These are phyloP conservation scores for Begonia masoniana DNA, from an alignment of 306 rosid genomes.

Conservation along the genomic window DNA sequence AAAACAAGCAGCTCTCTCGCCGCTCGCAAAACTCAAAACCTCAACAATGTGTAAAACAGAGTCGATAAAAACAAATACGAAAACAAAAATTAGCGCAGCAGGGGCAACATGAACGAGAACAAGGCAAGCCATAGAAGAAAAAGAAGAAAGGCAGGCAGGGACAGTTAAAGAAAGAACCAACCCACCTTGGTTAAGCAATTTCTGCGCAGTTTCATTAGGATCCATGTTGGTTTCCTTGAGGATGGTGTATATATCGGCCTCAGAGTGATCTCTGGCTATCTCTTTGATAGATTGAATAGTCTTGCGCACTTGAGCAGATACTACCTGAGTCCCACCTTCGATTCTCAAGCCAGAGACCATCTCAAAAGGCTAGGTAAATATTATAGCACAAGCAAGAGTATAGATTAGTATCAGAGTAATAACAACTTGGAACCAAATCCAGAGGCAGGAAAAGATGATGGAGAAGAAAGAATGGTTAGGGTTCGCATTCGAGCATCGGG, in stretches of 20 bases:
- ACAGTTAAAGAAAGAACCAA: too few species aligned
- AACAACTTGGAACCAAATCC: constrained; percentile 20
- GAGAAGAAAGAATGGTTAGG: constrained; percentile 20
- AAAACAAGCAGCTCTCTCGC: too few species aligned
- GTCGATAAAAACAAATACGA: too few species aligned
- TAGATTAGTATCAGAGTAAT: too few species aligned
- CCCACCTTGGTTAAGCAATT: constrained; percentile 87
- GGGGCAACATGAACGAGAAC: too few species aligned
- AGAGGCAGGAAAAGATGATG: constrained; percentile 5
- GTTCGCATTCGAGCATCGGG: constrained; percentile 21
- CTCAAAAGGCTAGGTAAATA: constrained; percentile 9
- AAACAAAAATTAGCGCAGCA: too few species aligned
- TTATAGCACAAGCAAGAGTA: too few species aligned
- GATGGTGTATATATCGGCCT: constrained; percentile 70
- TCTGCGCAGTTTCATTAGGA: constrained; percentile 97
- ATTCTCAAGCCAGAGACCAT: constrained; percentile 59
- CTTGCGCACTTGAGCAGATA: constrained; percentile 54
- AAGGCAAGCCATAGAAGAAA: too few species aligned
- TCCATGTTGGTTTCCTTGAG: constrained; percentile 86
- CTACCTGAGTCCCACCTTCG: constrained; percentile 59
- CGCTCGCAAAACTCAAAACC: too few species aligned
- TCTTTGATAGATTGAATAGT: constrained; percentile 88
- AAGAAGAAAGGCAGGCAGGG: neutral
- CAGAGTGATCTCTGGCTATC: constrained; percentile 77
- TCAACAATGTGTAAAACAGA: too few species aligned